These are phyloP conservation scores for Ceratobasidium sp. DNA, from an alignment of 1,284 basidiomycete genomes.

Conservation along the genomic window DNA sequence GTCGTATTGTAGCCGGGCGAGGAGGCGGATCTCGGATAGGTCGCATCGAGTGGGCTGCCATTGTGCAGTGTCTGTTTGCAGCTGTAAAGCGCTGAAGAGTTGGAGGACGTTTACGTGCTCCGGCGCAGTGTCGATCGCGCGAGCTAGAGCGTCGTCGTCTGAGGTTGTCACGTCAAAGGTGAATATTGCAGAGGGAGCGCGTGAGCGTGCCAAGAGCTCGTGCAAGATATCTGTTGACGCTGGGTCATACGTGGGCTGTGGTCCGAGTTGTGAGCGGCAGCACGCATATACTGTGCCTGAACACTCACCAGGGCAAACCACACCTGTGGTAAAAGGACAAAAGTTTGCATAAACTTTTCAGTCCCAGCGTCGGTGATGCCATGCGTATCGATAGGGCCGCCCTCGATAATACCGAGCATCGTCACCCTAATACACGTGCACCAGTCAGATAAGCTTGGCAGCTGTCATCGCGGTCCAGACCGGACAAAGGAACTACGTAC, in stretches of 20 bases:
- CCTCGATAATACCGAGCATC: constrained; percentile 22
- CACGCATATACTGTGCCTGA: background rate
- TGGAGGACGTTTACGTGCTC: background rate
- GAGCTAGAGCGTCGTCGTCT: background rate
- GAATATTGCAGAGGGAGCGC: background rate
- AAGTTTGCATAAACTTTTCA: constrained; percentile 1
- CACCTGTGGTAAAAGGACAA: background rate
- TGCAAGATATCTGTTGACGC: background rate
- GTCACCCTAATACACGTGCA: constrained; percentile 7
- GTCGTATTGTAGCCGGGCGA: background rate
- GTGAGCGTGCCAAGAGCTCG: constrained; percentile 8
- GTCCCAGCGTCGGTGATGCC: constrained; percentile 7
- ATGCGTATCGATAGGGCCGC: background rate
- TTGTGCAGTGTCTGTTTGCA: background rate
- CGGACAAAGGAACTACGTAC: constrained; percentile 19
- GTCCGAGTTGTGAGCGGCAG: background rate
- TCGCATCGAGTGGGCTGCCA: background rate
- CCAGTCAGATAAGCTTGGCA: background rate
- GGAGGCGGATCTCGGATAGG: background rate
- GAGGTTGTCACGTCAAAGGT: background rate
- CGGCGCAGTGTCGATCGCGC: background rate
- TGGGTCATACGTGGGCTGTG: constrained; percentile 7
- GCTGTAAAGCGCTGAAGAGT: background rate
- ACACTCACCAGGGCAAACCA: constrained; percentile 17
- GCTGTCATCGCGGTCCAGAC: background rate